A percentile compares a stretch with the other conserved stretches of the same genome.
phyloP scores from a whole-genome alignment of 129 eudicot species.

The Logfia minima region DNA sequence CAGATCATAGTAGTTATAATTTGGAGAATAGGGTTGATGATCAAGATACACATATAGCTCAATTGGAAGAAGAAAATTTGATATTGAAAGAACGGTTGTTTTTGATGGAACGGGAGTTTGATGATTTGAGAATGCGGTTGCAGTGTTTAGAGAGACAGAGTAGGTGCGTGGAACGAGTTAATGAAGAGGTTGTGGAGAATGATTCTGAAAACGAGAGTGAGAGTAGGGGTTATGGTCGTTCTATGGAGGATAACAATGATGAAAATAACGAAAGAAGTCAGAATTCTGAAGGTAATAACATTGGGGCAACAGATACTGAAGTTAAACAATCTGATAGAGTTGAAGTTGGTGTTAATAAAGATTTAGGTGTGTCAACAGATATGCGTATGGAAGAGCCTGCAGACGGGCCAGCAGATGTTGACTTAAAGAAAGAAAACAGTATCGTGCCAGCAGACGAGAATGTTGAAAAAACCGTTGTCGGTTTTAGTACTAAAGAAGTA shows the following conservation, averaged over 20 bases:
- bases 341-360: constrained; percentile 22
- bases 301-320: constrained; percentile 15
- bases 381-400: constrained; percentile 20
- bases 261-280: constrained; percentile 19
- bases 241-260: constrained; percentile 34
- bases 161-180: constrained; percentile 30
- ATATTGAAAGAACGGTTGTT: constrained; percentile 76
- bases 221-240: constrained; percentile 31
- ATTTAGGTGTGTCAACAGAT: not conserved
- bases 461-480: not conserved
- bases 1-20: constrained; percentile 31
- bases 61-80: constrained; percentile 68
- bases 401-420: not conserved
- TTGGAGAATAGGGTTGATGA: constrained; percentile 44
- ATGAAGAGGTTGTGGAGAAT: constrained; percentile 72
- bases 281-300: constrained; percentile 29
- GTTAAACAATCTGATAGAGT: constrained; percentile 19
- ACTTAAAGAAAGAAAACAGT: not conserved
- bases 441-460: constrained; percentile 16
- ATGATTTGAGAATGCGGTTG: constrained; percentile 76
- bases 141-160: constrained; percentile 58
- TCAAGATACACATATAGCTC: constrained; percentile 40
- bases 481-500: not conserved
- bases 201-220: constrained; percentile 63
- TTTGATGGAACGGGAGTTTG: constrained; percentile 85